These are phyloP conservation scores for Tephrocybe sp. DNA, from an alignment of 768 basidiomycete genomes.

Conservation along the genomic window DNA sequence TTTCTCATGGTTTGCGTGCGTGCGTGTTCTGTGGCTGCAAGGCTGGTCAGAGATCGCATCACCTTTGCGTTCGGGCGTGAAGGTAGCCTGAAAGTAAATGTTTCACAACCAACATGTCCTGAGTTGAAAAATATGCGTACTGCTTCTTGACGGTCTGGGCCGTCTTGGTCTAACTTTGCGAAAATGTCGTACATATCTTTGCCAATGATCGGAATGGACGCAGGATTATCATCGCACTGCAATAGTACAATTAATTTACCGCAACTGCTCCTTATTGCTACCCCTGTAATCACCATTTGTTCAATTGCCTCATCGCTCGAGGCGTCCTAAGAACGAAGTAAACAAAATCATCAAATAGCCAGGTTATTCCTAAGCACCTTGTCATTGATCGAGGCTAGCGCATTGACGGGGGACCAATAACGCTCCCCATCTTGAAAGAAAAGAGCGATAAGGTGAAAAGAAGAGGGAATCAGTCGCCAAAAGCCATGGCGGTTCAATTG, in stretches of 20 bases:
- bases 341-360: background rate
- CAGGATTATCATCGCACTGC: too few relatives aligned
- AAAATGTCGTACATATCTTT: constrained; percentile 7
- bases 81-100: too few relatives aligned
- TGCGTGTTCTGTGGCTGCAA: too few relatives aligned
- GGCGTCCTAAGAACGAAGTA: constrained; percentile 1
- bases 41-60: too few relatives aligned
- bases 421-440: constrained; percentile 10
- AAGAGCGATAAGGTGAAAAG: background rate
- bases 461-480: background rate
- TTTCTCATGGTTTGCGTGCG: background rate
- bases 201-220: too few relatives aligned
- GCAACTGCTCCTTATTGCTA: too few relatives aligned
- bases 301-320: background rate
- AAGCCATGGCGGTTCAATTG: constrained; percentile 5
- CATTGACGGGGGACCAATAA: constrained; percentile 5
- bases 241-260: too few relatives aligned
- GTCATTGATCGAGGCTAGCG: background rate
- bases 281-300: too few relatives aligned
- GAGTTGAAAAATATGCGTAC: too few relatives aligned
- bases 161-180: background rate
- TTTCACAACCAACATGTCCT: too few relatives aligned
- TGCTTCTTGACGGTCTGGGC: too few relatives aligned
- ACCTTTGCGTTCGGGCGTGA: too few relatives aligned
- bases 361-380: background rate